Conservation (phyloP, 2,329 filamentous ascomycete genomes). For the Lecanicillium sp. region DNA sequence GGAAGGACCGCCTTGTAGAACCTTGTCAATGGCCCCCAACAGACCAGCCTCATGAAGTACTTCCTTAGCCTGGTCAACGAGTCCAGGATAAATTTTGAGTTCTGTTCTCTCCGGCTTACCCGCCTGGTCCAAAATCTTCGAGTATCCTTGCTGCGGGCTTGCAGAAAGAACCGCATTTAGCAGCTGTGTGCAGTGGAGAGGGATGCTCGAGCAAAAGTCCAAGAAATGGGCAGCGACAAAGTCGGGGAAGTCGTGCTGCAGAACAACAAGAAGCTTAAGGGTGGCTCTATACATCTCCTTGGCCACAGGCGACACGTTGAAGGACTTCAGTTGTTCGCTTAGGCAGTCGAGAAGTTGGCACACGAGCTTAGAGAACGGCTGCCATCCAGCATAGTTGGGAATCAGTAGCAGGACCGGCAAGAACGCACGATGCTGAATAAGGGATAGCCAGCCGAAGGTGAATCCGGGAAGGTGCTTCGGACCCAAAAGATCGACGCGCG, state of each 20-base stretch:
- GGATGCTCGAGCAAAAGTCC: constrained; percentile 72
- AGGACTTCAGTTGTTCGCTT: constrained; percentile 69
- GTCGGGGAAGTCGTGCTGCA: constrained; percentile 92
- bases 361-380: constrained; percentile 64
- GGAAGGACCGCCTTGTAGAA: constrained; percentile 53
- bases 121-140: constrained; percentile 66
- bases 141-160: constrained; percentile 59
- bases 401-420: constrained; percentile 68
- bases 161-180: constrained; percentile 84
- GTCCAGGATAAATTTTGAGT: constrained; percentile 57
- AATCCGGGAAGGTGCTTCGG: constrained; percentile 76
- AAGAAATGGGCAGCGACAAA: constrained; percentile 86
- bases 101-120: constrained; percentile 72
- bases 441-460: constrained; percentile 72
- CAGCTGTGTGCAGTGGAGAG: constrained; percentile 77
- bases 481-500: constrained; percentile 64
- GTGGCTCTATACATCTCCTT: constrained; percentile 82
- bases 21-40: constrained; percentile 51
- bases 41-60: constrained; percentile 48
- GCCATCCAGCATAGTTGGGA: constrained; percentile 66
- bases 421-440: constrained; percentile 80
- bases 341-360: constrained; percentile 66
- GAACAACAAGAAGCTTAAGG: constrained; percentile 71
- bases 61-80: constrained; percentile 55
- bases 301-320: constrained; percentile 59